Conservation (phyloP, 441 rosid species). For the Isatis lusitanica region DNA sequence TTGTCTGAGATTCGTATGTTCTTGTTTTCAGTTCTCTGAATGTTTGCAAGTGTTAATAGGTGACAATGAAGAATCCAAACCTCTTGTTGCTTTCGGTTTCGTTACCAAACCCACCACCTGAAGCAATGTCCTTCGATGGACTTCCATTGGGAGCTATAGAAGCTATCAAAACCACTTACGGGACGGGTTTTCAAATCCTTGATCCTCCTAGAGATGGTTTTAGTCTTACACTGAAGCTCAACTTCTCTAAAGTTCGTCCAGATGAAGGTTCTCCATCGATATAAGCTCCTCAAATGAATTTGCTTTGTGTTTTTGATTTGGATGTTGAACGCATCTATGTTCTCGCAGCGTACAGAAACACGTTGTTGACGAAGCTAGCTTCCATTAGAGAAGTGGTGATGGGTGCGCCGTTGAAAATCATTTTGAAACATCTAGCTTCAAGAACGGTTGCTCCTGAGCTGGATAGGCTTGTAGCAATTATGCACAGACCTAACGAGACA, state of each 20-base stretch:
- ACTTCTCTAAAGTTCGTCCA: constrained; percentile 77
- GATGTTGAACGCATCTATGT: background rate
- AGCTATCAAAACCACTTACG: constrained; percentile 82
- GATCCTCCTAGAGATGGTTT: constrained; percentile 98
- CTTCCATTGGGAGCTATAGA: constrained; percentile 94
- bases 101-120: constrained; percentile 84
- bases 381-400: constrained; percentile 88
- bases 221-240: constrained; percentile 84
- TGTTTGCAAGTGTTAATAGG: constrained; percentile 41
- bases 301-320: too few species aligned
- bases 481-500: constrained; percentile 93
- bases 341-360: constrained; percentile 57
- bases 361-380: constrained; percentile 72
- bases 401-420: constrained; percentile 83
- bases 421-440: constrained; percentile 74
- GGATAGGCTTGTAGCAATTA: constrained; percentile 69
- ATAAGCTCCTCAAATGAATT: background rate
- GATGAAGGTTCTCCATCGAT: constrained; percentile 62
- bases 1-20: background rate
- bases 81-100: constrained; percentile 69
- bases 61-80: constrained; percentile 79
- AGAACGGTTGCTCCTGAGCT: constrained; percentile 63
- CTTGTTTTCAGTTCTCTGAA: constrained; percentile 20
- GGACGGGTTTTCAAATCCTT: constrained; percentile 73
- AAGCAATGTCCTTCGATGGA: constrained; percentile 71